Conservation (phyloP, 1,284 basidiomycete species). For the Puccinia horiana region DNA sequence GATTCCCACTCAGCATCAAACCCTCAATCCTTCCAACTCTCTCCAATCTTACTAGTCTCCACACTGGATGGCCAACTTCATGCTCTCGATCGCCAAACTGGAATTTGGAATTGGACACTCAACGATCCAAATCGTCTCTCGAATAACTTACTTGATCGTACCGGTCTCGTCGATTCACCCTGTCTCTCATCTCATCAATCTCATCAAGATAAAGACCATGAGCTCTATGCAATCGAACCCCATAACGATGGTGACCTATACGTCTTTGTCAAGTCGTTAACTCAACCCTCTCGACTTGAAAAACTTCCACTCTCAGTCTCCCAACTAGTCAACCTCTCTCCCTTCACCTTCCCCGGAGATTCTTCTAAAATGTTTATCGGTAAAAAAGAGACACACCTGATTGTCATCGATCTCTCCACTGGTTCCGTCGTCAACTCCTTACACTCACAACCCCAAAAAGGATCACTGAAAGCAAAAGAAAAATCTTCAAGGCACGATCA, state of each 20-base stretch:
- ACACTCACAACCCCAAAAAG: constrained; percentile 1
- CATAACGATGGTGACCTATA: constrained; percentile 81
- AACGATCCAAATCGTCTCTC: constrained; percentile 60
- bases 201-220: constrained; percentile 57
- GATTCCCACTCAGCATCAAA: not conserved
- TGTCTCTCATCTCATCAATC: constrained; percentile 39
- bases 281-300: constrained; percentile 66
- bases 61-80: constrained; percentile 88
- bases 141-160: constrained; percentile 55
- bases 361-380: constrained; percentile 78
- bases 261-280: constrained; percentile 66
- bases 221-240: constrained; percentile 86
- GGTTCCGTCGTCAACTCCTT: constrained; percentile 66
- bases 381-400: constrained; percentile 75
- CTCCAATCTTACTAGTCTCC: constrained; percentile 73
- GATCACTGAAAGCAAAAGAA: constrained; percentile 66
- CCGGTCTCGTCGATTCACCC: constrained; percentile 50
- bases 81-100: constrained; percentile 77
- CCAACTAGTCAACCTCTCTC: constrained; percentile 81
- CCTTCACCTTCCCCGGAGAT: constrained; percentile 73
- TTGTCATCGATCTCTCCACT: constrained; percentile 78
- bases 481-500: constrained; percentile 62
- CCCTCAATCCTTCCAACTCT: constrained; percentile 36
- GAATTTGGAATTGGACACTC: constrained; percentile 77
- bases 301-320: constrained; percentile 81